These are phyloP conservation scores for Taxillus chinensis DNA, from an alignment of 164 flowering plant genomes.

Conservation along the genomic window DNA sequence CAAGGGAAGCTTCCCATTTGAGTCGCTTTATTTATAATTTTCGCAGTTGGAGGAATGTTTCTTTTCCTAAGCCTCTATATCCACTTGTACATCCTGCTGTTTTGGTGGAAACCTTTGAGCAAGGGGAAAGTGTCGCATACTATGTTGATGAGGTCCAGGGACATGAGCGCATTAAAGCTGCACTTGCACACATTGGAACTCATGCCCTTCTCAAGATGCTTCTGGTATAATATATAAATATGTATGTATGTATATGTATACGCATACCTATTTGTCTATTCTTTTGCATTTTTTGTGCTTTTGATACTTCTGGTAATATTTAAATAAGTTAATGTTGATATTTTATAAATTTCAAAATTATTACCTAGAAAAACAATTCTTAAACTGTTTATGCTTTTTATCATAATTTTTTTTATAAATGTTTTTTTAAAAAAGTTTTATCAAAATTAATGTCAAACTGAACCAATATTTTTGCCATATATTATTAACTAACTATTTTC, in stretches of 20 bases:
- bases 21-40: constrained; percentile 82
- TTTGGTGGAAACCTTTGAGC: constrained; percentile 77
- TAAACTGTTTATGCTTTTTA: no score
- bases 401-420: no score
- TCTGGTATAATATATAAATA: constrained; percentile 39
- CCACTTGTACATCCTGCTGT: constrained; percentile 92
- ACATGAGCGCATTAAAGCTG: constrained; percentile 47
- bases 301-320: no score
- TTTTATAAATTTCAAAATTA: no score
- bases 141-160: constrained; percentile 70
- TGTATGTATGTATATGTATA: neutral
- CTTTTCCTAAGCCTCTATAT: constrained; percentile 80
- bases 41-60: constrained; percentile 75
- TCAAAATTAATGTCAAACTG: no score
- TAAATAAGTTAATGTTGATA: no score
- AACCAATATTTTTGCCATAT: no score
- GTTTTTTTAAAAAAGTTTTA: no score
- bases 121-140: constrained; percentile 67
- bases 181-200: constrained; percentile 81
- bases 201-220: constrained; percentile 92
- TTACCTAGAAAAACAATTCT: no score
- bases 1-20: constrained; percentile 91
- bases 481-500: no score
- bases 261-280: neutral
- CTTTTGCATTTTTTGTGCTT: neutral